Percentiles rank a stretch among this genome's conserved stretches.
Conservation (phyloP, 768 basidiomycete species). For the Serendipita vermifera region DNA sequence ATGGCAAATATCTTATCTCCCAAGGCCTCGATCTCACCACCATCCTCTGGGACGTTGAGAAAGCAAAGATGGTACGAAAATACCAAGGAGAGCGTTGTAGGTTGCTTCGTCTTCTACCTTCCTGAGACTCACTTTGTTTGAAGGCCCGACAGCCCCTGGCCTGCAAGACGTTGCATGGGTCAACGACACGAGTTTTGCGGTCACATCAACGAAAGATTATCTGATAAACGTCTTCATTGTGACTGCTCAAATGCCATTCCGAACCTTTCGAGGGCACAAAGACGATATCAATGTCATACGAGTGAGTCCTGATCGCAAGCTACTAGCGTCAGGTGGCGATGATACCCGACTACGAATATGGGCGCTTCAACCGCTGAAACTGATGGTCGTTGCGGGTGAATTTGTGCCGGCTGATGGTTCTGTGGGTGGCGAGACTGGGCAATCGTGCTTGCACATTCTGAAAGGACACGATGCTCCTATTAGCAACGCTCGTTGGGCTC, state of each 20-base stretch:
- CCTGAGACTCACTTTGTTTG: background rate
- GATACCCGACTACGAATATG: constrained; percentile 22
- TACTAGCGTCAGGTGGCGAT: constrained; percentile 22
- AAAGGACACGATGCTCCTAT: constrained; percentile 21
- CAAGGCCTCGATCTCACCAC: constrained; percentile 67
- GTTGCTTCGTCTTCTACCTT: too few relatives aligned
- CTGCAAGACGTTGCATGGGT: background rate
- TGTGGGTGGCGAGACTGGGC: background rate
- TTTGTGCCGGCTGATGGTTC: background rate
- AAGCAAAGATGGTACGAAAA: background rate
- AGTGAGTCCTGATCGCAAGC: constrained; percentile 18
- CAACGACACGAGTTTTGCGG: background rate
- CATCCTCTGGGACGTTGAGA: constrained; percentile 52
- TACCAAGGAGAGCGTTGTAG: background rate
- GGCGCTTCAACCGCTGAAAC: constrained; percentile 15
- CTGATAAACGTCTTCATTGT: background rate
- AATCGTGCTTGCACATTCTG: constrained; percentile 34
- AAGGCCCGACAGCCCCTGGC: background rate
- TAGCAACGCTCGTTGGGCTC: background rate
- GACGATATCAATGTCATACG: constrained; percentile 23
- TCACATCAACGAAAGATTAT: background rate
- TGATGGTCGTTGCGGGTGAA: constrained; percentile 10
- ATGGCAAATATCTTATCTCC: constrained; percentile 58
- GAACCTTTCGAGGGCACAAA: constrained; percentile 21
- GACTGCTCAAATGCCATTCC: constrained; percentile 15